Conservation (phyloP, 2,329 filamentous ascomycete genomes). For the Thelonectria rubi region DNA sequence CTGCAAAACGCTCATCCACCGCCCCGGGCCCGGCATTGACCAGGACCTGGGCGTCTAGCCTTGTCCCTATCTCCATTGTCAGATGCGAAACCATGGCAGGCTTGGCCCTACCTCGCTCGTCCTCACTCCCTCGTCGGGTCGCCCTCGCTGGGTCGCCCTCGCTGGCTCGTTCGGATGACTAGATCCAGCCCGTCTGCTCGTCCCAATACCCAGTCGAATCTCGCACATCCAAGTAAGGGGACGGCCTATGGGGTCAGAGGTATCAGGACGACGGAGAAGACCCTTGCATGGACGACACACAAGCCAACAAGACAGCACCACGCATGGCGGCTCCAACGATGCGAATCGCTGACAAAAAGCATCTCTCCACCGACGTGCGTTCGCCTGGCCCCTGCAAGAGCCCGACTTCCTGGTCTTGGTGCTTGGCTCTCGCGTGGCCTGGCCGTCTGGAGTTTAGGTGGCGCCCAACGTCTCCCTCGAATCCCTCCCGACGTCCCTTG, state of each 20-base stretch:
- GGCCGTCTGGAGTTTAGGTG: conserved; percentile 18
- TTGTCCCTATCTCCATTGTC: conserved; percentile 18
- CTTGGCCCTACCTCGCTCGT: conserved; percentile 3
- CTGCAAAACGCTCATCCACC: conserved; percentile 23
- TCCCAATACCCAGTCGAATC: conserved; percentile 11
- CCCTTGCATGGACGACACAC: conserved; percentile 19
- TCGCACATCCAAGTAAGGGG: conserved; percentile 24
- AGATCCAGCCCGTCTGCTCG: conserved; percentile 14
- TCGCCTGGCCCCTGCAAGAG: conserved; percentile 37
- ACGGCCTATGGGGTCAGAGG: conserved; percentile 16
- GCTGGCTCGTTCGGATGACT: neutral
- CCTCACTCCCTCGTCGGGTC: too few species aligned
- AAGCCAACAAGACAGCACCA: conserved; percentile 18
- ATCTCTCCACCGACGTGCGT: conserved; percentile 26
- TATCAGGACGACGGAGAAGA: conserved; percentile 26
- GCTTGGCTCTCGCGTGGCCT: conserved; percentile 38
- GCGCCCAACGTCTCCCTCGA: conserved; percentile 1
- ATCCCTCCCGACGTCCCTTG: neutral
- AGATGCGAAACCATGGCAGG: conserved; percentile 17
- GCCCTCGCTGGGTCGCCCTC: neutral
- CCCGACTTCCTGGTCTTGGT: conserved; percentile 41
- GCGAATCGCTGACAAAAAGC: conserved; percentile 23
- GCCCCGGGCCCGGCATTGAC: conserved; percentile 37
- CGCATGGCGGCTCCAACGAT: conserved; percentile 5
- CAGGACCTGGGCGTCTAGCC: conserved; percentile 26